phyloP scores from a whole-genome alignment of 208 protist genomes.

The Angomonas ambiguus region DNA sequence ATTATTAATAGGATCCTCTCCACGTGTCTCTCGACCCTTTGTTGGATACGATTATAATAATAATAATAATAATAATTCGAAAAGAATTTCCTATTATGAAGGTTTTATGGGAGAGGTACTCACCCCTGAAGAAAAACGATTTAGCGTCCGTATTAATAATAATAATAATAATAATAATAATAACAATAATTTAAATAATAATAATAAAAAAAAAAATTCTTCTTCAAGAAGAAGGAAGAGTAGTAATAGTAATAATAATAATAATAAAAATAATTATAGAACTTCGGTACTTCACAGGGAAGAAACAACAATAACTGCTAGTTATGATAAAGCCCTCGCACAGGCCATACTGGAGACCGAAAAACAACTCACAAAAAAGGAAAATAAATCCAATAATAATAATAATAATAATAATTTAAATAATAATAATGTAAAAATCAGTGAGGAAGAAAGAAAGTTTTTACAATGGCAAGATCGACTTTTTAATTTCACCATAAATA shows the following conservation, averaged over 20 bases:
- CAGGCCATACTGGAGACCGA: slow-evolving; percentile 41
- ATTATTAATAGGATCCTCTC: too few species aligned
- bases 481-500: too few species aligned
- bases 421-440: too few species aligned
- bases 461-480: too few species aligned
- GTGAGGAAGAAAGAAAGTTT: too few species aligned
- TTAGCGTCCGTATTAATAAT: not conserved
- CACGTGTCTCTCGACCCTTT: too few species aligned
- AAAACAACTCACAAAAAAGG: slow-evolving; percentile 41
- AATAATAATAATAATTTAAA: slow-evolving; percentile 28
- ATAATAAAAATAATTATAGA: not conserved
- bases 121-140: not conserved
- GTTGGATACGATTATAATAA: too few species aligned
- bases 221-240: not conserved
- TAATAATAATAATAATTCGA: not conserved
- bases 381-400: slow-evolving; percentile 61
- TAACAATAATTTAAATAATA: not conserved
- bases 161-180: slow-evolving; percentile 6
- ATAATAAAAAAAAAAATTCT: too few species aligned
- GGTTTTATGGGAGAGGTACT: not conserved
- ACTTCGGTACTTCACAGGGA: too few species aligned
- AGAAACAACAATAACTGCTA: too few species aligned
- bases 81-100: not conserved
- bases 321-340: slow-evolving; percentile 27
- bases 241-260: not conserved